Conservation (phyloP, 23 red algal genomes). For the Gracilaria gracilis region DNA sequence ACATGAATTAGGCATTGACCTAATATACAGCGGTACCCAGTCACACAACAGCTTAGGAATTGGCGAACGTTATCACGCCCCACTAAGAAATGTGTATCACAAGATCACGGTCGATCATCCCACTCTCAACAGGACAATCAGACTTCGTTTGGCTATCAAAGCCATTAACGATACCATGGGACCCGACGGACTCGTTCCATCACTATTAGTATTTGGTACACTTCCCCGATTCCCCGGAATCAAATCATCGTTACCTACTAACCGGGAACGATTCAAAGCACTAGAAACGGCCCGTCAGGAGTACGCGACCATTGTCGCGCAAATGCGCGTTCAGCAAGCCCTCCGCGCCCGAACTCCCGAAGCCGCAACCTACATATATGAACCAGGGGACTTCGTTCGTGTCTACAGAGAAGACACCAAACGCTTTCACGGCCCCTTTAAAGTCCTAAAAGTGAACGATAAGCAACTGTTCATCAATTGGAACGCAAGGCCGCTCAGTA, state of each 20-base stretch:
- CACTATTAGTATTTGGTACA: background rate
- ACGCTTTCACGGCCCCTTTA: background rate
- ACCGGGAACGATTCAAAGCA: background rate
- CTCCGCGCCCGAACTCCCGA: background rate
- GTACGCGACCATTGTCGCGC: background rate
- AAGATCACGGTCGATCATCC: background rate
- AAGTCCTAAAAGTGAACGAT: background rate
- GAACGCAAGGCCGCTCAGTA: background rate
- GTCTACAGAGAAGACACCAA: background rate
- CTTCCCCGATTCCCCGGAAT: background rate
- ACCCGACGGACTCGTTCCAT: background rate
- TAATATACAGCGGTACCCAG: background rate
- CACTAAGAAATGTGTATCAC: background rate
- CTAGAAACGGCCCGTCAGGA: background rate
- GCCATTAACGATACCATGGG: slow-evolving; percentile 1
- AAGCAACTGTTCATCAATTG: too few relatives aligned
- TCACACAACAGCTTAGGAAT: background rate
- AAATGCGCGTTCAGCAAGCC: background rate
- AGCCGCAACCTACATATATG: background rate
- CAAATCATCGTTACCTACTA: background rate
- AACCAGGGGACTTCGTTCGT: background rate
- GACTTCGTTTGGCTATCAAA: background rate
- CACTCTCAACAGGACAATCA: background rate
- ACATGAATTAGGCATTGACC: background rate
- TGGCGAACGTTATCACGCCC: background rate